Evolutionary conservation across 805 yeast species (phyloP).

Genomic region (Lipomyces yamadae): DNA sequence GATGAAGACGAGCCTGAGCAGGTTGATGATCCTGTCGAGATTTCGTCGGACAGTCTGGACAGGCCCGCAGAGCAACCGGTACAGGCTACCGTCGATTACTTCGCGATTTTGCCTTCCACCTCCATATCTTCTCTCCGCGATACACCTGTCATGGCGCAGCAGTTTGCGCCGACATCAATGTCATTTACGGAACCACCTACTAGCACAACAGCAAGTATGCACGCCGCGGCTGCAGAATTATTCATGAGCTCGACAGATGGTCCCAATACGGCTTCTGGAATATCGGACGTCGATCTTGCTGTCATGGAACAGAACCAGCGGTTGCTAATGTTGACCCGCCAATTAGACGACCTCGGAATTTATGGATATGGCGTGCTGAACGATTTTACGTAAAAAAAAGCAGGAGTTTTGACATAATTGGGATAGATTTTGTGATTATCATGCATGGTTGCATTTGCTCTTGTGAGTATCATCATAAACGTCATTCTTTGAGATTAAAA

Average conservation of each 20-base stretch:
- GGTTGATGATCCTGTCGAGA: background rate
- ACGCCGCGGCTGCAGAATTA: background rate
- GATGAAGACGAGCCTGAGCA: constrained; percentile 11
- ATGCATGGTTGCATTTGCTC: background rate
- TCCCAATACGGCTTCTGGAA: background rate
- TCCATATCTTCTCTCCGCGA: background rate
- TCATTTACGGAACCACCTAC: background rate
- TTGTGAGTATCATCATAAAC: background rate
- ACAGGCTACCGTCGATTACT: too few relatives aligned
- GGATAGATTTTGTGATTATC: background rate
- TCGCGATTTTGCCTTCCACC: background rate
- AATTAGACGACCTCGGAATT: constrained; percentile 28
- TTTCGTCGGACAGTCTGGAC: background rate
- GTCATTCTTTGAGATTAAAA: background rate
- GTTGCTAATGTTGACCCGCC: constrained; percentile 20
- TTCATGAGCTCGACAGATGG: background rate
- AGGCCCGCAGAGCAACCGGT: background rate
- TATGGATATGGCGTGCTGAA: constrained; percentile 24
- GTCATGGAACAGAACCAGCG: constrained; percentile 24
- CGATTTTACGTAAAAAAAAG: background rate
- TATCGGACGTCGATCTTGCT: constrained; percentile 17
- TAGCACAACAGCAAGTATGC: background rate
- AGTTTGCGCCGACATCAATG: background rate
- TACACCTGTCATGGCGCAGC: background rate
- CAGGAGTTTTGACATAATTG: background rate